Base-by-base conservation (phyloP, 2,329 filamentous ascomycete genomes). In the Arthrobotrys sinensis region DNA sequence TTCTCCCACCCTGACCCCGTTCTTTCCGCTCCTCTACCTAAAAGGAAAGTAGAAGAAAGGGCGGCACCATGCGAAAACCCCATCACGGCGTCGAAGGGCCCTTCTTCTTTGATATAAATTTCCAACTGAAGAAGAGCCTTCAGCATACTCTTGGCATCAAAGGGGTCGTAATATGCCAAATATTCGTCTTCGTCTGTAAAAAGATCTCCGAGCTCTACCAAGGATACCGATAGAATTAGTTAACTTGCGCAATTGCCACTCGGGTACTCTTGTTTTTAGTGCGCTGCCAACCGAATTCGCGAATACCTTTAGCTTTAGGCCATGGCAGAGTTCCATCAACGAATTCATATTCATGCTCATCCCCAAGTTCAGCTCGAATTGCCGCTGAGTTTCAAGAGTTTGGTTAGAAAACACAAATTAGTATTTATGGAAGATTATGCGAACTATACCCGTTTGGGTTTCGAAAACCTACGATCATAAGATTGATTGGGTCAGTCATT, bases 141-240 rank as follows among this genome's bases (percentile, higher is more conserved):
- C 0, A 50, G 16, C 32, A 76, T 62, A 28, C 63, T 67, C 3
- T 24, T 1, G 1, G 71, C 11, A 38, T 76, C 65, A 5, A 40
- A 63, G n/a, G 71, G 71, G 38, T 76, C 71, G 28, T 62, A 76
- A 36, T 76, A 76, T 1, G 71, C 64, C n/a, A 76, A 65, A 43
- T 76, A 76, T 16, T 68, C 62, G 21, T 76, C 71, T 4, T 76
- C 71, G 38, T 76, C 63, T 0, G 71, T 68, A 24, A 68, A 76
- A 14, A 76, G 4, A 12, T 38, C 32, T 14, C 71, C 70, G 24
- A 75, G 52, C 1, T 75, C 70, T 75, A 32, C n/a, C n/a, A n/a
- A n/a, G n/a, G n/a, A n/a, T n/a, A n/a, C n/a, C n/a, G n/a, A n/a
- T n/a, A n/a, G n/a, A n/a, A n/a, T n/a, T n/a, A n/a, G n/a, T n/a